Evolutionary conservation across 208 protist species (phyloP).

Genomic region (Trypanosoma conorhini): DNA sequence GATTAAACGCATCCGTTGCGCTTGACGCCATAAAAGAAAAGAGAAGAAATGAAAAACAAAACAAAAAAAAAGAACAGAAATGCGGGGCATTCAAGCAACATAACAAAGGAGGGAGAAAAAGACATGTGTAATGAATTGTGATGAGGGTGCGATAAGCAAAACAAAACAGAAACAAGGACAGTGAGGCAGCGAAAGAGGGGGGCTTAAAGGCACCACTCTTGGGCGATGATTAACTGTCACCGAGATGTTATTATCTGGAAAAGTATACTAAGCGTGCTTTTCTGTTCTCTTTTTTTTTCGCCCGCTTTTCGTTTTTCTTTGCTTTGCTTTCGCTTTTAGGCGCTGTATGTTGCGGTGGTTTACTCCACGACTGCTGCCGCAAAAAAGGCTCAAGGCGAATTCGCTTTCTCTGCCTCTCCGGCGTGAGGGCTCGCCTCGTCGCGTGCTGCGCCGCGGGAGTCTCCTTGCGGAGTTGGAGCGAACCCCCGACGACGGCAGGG

Average conservation of each 20-base stretch:
- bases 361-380: conserved; percentile 1
- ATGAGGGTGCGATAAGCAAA: background rate
- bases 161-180: background rate
- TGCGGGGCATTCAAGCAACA: conserved; percentile 9
- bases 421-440: background rate
- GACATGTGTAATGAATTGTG: background rate
- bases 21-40: background rate
- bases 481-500: background rate
- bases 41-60: conserved; percentile 13
- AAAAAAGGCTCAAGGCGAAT: background rate
- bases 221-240: background rate
- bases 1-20: conserved; percentile 1
- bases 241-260: background rate
- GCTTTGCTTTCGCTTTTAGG: background rate
- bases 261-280: background rate
- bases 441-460: conserved; percentile 9
- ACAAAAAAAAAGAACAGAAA: conserved; percentile 6
- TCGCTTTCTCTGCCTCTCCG: conserved; percentile 4
- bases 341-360: conserved; percentile 10
- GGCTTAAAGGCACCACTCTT: background rate
- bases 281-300: background rate
- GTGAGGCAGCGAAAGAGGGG: background rate
- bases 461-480: conserved; percentile 25
- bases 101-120: conserved; percentile 1
- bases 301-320: too few relatives aligned